Evolutionary conservation across 805 yeast species (phyloP).

Genomic region (Metschnikowia koreensis): DNA sequence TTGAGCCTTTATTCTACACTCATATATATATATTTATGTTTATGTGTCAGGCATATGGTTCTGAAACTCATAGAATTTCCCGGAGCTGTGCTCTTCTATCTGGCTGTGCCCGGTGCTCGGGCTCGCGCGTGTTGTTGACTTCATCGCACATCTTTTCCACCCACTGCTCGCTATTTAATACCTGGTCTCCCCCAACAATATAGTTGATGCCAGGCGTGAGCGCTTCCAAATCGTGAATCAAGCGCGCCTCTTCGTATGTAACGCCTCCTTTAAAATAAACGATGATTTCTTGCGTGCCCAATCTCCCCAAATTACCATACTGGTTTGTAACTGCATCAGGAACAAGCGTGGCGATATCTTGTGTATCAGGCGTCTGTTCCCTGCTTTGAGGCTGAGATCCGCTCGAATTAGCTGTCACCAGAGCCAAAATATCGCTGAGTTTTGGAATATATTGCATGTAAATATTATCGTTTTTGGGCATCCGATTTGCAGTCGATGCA

Average conservation of each 20-base stretch:
- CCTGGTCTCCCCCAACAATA: conserved; percentile 68
- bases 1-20: conserved; percentile 9
- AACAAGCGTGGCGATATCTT: conserved; percentile 34
- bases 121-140: conserved; percentile 20
- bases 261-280: conserved; percentile 82
- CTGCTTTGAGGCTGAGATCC: conserved; percentile 10
- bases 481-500: conserved; percentile 12
- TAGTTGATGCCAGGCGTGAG: conserved; percentile 58
- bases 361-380: conserved; percentile 7
- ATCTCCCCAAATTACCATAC: conserved; percentile 24
- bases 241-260: conserved; percentile 88
- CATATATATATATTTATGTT: too few species aligned
- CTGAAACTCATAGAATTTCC: conserved; percentile 22
- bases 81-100: conserved; percentile 41
- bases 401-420: conserved; percentile 15
- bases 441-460: conserved; percentile 92
- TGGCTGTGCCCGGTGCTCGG: conserved; percentile 22
- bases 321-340: conserved; percentile 35
- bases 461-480: conserved; percentile 54
- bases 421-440: conserved; percentile 44
- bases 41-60: not conserved
- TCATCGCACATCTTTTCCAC: conserved; percentile 31
- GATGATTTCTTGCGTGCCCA: conserved; percentile 60
- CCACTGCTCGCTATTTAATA: conserved; percentile 37
- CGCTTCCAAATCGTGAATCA: conserved; percentile 68